Base-by-base conservation (phyloP, 2,329 filamentous ascomycete species). In the Fonsecaea erecta region DNA sequence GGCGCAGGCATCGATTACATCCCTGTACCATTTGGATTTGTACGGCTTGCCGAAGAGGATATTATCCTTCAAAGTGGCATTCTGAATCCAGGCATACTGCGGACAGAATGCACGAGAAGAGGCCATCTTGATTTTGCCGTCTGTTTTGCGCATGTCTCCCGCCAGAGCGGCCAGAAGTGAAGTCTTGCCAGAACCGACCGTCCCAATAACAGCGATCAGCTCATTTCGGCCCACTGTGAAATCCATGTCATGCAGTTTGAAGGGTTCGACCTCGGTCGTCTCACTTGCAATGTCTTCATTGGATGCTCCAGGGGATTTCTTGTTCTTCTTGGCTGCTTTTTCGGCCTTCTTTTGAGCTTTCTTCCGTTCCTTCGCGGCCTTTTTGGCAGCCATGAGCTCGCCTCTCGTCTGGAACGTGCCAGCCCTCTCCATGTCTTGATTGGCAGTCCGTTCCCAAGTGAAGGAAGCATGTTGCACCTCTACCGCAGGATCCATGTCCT, bases 41-140 rank as follows among this genome's bases (percentile, higher is more conserved):
- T 90, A 86, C 0, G 87, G 85, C 60, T 92, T 94, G 11, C 94
- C 94, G 73, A 98, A 98, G 0, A 92, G 78, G 65, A 99, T 96
- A 73, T 99, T 99, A 35, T 97, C 87, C 67, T 87, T 88, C 2
- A 98, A 85, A 0, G 90, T 91, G 0, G 92, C 85, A 73, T 98
- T 98, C 75, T 98, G 94, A 55, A 99, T 97, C 95, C 95, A 99
- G 0, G 95, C 92, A 74, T 97, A 97, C 75, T 99, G 94, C 0
- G 94, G 94, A 70, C 95, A 98, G 73, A 97, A 97, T 0, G 94
- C 92, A 67, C 93, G 84, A 2, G 88, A 89, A 0, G 92, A 92
- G 46, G 93, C 91, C 71, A 95, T 85, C 0, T 86, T 84, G 5
- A 96, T 85, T 40, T 89, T 84, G 11, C 93, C 93, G 2, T 79